phyloP scores from a whole-genome alignment of 2,329 filamentous ascomycete genomes.

The Kalaharituber pfeilii region DNA sequence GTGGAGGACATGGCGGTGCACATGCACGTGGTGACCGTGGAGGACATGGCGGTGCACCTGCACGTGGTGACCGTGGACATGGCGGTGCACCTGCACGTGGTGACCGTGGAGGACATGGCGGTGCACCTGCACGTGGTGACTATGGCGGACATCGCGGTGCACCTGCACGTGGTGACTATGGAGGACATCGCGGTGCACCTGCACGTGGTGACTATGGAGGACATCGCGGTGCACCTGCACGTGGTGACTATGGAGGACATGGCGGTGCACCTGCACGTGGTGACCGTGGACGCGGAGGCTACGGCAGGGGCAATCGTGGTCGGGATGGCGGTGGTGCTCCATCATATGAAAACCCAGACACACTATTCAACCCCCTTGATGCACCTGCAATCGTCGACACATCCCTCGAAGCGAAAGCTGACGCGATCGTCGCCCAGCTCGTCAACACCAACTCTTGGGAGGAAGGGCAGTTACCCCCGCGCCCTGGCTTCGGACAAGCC shows the following conservation, averaged over 20 bases:
- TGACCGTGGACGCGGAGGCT: too few species aligned
- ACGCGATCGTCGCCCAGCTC: conserved; percentile 7
- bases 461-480: conserved; percentile 24
- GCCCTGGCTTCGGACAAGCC: conserved; percentile 27
- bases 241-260: conserved; percentile 16
- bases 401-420: conserved; percentile 1
- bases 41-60: conserved; percentile 23
- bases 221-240: conserved; percentile 19
- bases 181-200: conserved; percentile 12
- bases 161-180: conserved; percentile 15
- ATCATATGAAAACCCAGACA: conserved; percentile 7
- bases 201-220: conserved; percentile 13
- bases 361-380: conserved; percentile 7
- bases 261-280: conserved; percentile 22
- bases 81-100: conserved; percentile 17
- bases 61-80: too few species aligned
- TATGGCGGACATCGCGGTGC: conserved; percentile 14
- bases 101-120: conserved; percentile 14
- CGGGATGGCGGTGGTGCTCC: background rate
- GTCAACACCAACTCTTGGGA: conserved; percentile 3
- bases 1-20: too few species aligned
- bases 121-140: conserved; percentile 12
- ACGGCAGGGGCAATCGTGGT: background rate
- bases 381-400: conserved; percentile 3
- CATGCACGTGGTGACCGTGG: too few species aligned